Evolutionary conservation across 2,329 filamentous ascomycete species (phyloP).

Genomic region (Pseudogymnoascus sp.): DNA sequence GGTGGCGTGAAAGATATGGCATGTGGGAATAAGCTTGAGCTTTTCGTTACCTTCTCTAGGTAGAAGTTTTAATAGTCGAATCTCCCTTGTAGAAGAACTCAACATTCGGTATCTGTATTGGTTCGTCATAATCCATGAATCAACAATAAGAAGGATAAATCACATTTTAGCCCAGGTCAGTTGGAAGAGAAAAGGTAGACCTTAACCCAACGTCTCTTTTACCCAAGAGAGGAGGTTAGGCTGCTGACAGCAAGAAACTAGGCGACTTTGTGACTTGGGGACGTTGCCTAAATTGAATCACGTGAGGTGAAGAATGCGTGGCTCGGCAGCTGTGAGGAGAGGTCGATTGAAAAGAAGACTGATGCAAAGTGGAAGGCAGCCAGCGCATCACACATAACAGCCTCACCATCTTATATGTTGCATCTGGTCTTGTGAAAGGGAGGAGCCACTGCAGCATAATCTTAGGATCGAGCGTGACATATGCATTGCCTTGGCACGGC

Average conservation of each 20-base stretch:
- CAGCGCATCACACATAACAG: too few relatives aligned
- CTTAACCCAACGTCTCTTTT: too few relatives aligned
- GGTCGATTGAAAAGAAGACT: too few relatives aligned
- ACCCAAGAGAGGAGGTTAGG: too few relatives aligned
- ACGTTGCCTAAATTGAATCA: too few relatives aligned
- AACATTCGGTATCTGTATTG: slow-evolving; percentile 1
- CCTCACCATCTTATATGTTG: too few relatives aligned
- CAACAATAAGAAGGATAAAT: not conserved
- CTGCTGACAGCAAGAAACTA: too few relatives aligned
- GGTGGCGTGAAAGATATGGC: slow-evolving; percentile 9
- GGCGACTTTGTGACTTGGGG: too few relatives aligned
- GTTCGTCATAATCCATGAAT: not conserved
- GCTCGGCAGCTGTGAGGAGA: too few relatives aligned
- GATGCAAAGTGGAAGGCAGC: too few relatives aligned
- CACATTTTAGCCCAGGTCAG: not conserved
- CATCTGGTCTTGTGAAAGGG: too few relatives aligned
- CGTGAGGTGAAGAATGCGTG: too few relatives aligned
- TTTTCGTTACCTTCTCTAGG: not conserved
- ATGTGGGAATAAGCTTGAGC: not conserved
- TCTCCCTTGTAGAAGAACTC: slow-evolving; percentile 12
- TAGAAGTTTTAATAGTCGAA: slow-evolving; percentile 14
- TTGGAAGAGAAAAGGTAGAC: not conserved
- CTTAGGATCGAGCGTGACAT: not conserved
- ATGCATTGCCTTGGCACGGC: not conserved
- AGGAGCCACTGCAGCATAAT: not conserved